Evolutionary conservation across 306 rosid species (phyloP), one percentile per base, ranked within the genome.

Genomic region (Pyrus bretschneideri): DNA sequence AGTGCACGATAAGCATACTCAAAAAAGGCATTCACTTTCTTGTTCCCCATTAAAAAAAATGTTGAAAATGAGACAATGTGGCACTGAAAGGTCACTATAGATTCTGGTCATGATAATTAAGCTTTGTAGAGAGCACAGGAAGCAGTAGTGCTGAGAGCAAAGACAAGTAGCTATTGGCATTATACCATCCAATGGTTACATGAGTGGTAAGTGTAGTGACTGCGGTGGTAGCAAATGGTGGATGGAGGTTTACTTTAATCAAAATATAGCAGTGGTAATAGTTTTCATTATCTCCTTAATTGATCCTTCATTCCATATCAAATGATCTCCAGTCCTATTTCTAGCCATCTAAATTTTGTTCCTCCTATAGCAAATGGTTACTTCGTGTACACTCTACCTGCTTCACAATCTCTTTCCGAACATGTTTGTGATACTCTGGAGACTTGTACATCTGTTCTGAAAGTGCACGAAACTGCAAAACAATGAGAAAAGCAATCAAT

Each of bases 361-460:
- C 72, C 22, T 44, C 11, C 33, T 73, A 60, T 44, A 31, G 31
- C 18, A 71, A 35, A 57, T 77, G 76, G 64, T 55, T 49, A 54
- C 61, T 31, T 31, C 64, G 59, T 58, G 76, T 46, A 63, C 22
- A 66, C 29, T 35, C 55, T 85, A 86, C 97, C 91, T 91, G 93
- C 78, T 86, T 88, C 54, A 86, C 94, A 78, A 93, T 79, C 66
- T 91, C 94, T 83, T 87, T 90, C 55, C 97, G 90, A 42, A 91
- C 83, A 85, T 86, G 87, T 80, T 91, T 91, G 87, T 94, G 97
- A 85, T 90, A 84, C 74, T 94, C 93, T 23, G 93, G 91, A 65
- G 97, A 91, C 78, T 81, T 86, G 72, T 79, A 91, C 69, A 93
- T 69, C 84, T 94, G 98, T 40, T 94, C 97, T 11, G 96, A 90